Evolutionary conservation across 2,329 filamentous ascomycete genomes (phyloP).

Genomic region (Neonectria coccinea): DNA sequence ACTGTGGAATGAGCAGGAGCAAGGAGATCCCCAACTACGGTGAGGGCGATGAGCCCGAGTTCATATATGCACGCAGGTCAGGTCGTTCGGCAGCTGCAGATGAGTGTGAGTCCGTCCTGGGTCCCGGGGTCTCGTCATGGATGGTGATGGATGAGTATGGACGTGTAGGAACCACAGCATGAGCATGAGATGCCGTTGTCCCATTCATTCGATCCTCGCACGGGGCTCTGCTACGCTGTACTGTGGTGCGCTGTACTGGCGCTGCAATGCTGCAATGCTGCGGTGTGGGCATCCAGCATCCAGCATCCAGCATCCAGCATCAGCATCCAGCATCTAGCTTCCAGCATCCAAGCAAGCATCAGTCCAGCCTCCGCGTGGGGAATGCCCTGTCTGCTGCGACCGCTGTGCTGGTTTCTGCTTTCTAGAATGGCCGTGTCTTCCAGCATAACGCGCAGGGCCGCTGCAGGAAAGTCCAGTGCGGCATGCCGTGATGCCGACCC

Average conservation of each 20-base stretch:
- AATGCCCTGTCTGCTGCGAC: constrained; percentile 13
- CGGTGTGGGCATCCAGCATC: too few species aligned
- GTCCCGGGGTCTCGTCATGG: constrained; percentile 8
- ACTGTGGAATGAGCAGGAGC: not conserved
- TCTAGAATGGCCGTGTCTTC: constrained; percentile 13
- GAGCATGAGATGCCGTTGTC: not conserved
- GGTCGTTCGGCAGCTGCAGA: constrained; percentile 1
- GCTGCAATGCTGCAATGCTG: too few species aligned
- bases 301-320: too few species aligned
- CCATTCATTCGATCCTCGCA: not conserved
- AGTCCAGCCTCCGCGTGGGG: constrained; percentile 20
- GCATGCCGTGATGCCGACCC: constrained; percentile 32
- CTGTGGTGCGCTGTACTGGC: not conserved
- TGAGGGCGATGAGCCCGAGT: not conserved
- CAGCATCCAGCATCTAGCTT: not conserved
- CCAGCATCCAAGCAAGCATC: not conserved
- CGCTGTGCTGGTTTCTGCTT: constrained; percentile 9
- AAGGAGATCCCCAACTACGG: not conserved
- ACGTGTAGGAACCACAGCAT: not conserved
- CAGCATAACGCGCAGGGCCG: constrained; percentile 18
- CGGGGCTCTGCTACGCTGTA: not conserved
- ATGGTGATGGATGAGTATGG: constrained; percentile 1
- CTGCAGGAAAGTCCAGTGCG: constrained; percentile 15
- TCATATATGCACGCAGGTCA: constrained; percentile 8
- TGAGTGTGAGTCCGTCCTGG: not conserved